These are phyloP conservation scores for Ophiostoma triangulosporum DNA, from an alignment of 2,329 filamentous ascomycete species.

Conservation along the genomic window DNA sequence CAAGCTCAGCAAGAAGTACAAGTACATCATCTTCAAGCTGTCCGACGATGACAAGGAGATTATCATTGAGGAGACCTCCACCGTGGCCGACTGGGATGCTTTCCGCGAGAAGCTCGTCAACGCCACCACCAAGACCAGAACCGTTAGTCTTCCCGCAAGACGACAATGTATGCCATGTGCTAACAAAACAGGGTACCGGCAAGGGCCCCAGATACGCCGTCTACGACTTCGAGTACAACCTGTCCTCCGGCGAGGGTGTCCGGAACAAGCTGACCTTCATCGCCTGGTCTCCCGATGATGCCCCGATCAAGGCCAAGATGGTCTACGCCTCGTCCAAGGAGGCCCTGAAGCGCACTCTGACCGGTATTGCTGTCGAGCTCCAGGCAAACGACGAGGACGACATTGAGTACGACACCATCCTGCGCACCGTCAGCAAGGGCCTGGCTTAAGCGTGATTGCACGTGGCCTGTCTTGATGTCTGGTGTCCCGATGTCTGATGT, in stretches of 20 bases:
- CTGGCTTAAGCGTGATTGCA: slow-evolving; percentile 26
- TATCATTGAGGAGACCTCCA: slow-evolving; percentile 61
- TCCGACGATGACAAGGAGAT: slow-evolving; percentile 73
- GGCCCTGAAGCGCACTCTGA: slow-evolving; percentile 66
- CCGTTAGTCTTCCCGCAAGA: slow-evolving; percentile 36
- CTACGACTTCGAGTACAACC: slow-evolving; percentile 70
- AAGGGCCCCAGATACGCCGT: slow-evolving; percentile 69
- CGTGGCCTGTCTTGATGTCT: neutral
- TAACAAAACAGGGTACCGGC: slow-evolving; percentile 34
- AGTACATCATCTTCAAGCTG: slow-evolving; percentile 83
- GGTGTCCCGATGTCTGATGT: neutral
- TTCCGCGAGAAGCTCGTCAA: slow-evolving; percentile 67
- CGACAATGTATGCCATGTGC: too few species aligned
- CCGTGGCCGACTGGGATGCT: slow-evolving; percentile 51
- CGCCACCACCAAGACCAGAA: slow-evolving; percentile 59
- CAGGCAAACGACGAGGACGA: slow-evolving; percentile 77
- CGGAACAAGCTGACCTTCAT: slow-evolving; percentile 58
- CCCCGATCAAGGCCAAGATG: slow-evolving; percentile 74
- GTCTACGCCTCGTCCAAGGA: slow-evolving; percentile 83
- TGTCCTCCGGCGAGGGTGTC: slow-evolving; percentile 57
- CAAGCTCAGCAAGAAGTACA: slow-evolving; percentile 69
- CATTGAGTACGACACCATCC: slow-evolving; percentile 62
- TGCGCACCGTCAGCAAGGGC: slow-evolving; percentile 53
- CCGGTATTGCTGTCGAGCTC: slow-evolving; percentile 60
- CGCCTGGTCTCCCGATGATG: slow-evolving; percentile 71